Base-by-base conservation (phyloP, 2,329 filamentous ascomycete species). In the Monilinia vaccinii-corymbosi region DNA sequence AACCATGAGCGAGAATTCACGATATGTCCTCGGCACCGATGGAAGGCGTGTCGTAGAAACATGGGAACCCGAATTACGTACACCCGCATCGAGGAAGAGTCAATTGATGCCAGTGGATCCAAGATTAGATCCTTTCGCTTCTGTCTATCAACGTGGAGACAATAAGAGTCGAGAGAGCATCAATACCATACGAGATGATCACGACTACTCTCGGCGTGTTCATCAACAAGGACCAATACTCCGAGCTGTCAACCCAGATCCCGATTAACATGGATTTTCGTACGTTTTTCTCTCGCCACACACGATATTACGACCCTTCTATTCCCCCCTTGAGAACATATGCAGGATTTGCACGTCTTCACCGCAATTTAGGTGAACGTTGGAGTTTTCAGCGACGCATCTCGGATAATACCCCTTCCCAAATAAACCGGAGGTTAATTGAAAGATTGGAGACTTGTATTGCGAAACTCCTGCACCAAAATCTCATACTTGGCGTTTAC, bases 101-200 rank as follows among this genome's bases (percentile, higher is more conserved):
- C 81, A 79, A 69, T 70, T 85, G 57, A 78, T 81, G 75, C 80
- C 81, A 10, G 78, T 85, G 58, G 84, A 87, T 68, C 84, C 84
- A 36, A 77, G 84, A 48, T 79, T 86, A 75, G 81, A 86, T 66
- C 83, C 83, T 0, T 84, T 81, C 63, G 78, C 80, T 51, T 76
- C 78, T 40, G 73, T 85, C 14, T 86, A 85, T 69, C 74, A 75
- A 47, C 76, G 80, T 21, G 73, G 74, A 48, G 75, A 76, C 31
- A 84, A 79, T 66, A 80, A 80, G 70, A 86, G 83, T 66, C 79
- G 79, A 62, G 83, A 86, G 69, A 86, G 83, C 68, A 73, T 87
- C 68, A 81, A 81, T 65, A 86, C 83, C 1, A 73, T 87, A 6
- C 80, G 80, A 60, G 84, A 87, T 68, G 82, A 86, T 63, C 82